Percentiles rank a stretch among this genome's conserved stretches.
These are phyloP conservation scores for Puya raimondii DNA, from an alignment of 176 grass and related monocot species.

Conservation along the genomic window DNA sequence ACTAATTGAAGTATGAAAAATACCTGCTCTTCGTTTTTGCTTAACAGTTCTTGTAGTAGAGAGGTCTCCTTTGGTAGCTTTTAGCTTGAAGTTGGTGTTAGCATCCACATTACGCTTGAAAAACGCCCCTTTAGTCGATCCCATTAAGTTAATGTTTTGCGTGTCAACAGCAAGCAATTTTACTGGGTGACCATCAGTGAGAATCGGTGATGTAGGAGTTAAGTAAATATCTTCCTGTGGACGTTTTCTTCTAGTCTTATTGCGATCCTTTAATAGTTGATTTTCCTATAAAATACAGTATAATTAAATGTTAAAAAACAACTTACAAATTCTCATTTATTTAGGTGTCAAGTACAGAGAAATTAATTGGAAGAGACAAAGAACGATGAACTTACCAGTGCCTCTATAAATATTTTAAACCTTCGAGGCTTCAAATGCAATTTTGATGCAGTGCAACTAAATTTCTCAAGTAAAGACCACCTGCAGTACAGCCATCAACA, in stretches of 20 bases:
- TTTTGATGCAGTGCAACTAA: conserved; percentile 92
- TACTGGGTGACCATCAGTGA: conserved; percentile 51
- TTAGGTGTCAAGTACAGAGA: conserved; percentile 1
- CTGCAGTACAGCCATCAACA: conserved; percentile 32
- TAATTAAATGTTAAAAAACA: conserved; percentile 11
- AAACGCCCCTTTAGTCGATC: conserved; percentile 48
- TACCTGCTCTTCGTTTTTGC: conserved; percentile 87
- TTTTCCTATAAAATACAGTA: conserved; percentile 47
- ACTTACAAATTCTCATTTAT: background rate
- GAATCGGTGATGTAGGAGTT: conserved; percentile 35
- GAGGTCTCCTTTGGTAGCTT: conserved; percentile 52
- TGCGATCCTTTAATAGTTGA: conserved; percentile 89
- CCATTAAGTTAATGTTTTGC: conserved; percentile 52
- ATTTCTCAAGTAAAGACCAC: conserved; percentile 98
- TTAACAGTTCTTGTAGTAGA: conserved; percentile 63
- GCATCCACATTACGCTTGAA: conserved; percentile 39
- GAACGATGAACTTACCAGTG: conserved; percentile 50
- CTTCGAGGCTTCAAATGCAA: conserved; percentile 94
- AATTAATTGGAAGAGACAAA: conserved; percentile 3
- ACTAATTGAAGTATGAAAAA: background rate
- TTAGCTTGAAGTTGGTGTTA: conserved; percentile 42
- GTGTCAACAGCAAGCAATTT: conserved; percentile 42
- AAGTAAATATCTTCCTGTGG: conserved; percentile 45
- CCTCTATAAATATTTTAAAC: conserved; percentile 99
- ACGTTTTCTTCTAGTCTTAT: conserved; percentile 84